A percentile compares a stretch with the other conserved stretches of the same genome.
Evolutionary conservation across 495 filamentous ascomycete species (phyloP).

Genomic region (Cudoniella acicularis): DNA sequence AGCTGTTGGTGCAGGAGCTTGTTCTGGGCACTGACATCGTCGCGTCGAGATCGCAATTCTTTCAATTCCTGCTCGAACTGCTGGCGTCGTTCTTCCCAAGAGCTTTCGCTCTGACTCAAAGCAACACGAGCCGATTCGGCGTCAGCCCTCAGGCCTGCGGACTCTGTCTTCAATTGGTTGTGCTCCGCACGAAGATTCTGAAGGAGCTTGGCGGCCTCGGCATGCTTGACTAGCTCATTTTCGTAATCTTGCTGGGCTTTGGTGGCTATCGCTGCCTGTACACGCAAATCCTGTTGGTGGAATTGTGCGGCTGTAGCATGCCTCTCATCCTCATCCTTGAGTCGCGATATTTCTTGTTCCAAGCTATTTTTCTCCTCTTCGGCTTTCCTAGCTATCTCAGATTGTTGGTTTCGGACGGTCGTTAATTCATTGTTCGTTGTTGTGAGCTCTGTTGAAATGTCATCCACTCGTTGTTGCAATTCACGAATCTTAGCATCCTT

Average conservation of each 20-base stretch:
- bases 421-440: constrained; percentile 77
- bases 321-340: constrained; percentile 83
- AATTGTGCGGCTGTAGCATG: constrained; percentile 70
- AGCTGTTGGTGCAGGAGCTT: constrained; percentile 83
- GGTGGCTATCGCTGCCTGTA: constrained; percentile 88
- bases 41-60: constrained; percentile 71
- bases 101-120: constrained; percentile 75
- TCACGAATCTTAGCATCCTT: constrained; percentile 75
- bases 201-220: constrained; percentile 80
- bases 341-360: constrained; percentile 69
- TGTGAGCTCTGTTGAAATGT: constrained; percentile 74
- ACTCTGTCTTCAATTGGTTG: constrained; percentile 74
- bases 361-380: constrained; percentile 76
- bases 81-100: constrained; percentile 77
- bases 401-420: constrained; percentile 69
- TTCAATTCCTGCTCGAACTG: constrained; percentile 78
- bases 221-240: constrained; percentile 87
- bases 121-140: constrained; percentile 76
- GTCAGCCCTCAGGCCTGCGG: constrained; percentile 66
- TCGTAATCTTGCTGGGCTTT: constrained; percentile 96
- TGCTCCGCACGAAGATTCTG: constrained; percentile 74
- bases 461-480: constrained; percentile 75
- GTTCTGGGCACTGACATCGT: constrained; percentile 82
- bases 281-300: constrained; percentile 85
- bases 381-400: constrained; percentile 64